Base-by-base conservation (phyloP, 441 rosid species). In the Raphanus hybrid region DNA sequence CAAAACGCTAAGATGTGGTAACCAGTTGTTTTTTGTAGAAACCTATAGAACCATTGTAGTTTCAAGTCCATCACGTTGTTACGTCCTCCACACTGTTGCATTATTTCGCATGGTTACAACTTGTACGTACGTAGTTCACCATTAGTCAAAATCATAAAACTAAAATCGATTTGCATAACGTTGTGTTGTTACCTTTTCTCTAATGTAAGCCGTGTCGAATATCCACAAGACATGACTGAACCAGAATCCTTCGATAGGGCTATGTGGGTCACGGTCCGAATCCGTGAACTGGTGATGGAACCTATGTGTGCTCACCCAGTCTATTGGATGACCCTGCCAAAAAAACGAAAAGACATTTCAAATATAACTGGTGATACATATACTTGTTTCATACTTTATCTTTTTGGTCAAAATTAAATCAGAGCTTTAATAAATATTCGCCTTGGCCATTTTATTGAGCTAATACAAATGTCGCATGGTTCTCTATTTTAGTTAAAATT, bases 201-300 rank as follows among this genome's bases (percentile, higher is more conserved):
- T 4, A 5, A 89, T 3, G 61, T 84, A 78, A 63, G 29, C 54
- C 39, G 83, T 80, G 71, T 94, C 95, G 64, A 92, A 89, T 41
- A 94, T 80, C 97, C 97, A 92, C 57, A 73, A 87, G 77, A 91
- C 84, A 70, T 94, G 97, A 70, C 97, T 92, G 73, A 88, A 88
- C 98, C 96, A 92, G 80, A 94, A 92, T 45, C 98, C 98, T 88
- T 88, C 94, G 16, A 75, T 75, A 73, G 98, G 98, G 74, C 97
- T 94, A 80, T 94, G 98, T 9, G 97, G 98, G 67, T 94, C 98
- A 76, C 88, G 90, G 35, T 91, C 92, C 1, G 97, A 82, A 84
- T 94, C 98, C 57, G 90, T 84, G 72, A 88, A 90, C 77, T 89
- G 91, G 80, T 94, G 98, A 68, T 92, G 97, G 78, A 87, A 88